A percentile compares a stretch with the other conserved stretches of the same genome.
Evolutionary conservation across 140 eudicot genomes (phyloP).

Genomic region (Flaveria floridana): DNA sequence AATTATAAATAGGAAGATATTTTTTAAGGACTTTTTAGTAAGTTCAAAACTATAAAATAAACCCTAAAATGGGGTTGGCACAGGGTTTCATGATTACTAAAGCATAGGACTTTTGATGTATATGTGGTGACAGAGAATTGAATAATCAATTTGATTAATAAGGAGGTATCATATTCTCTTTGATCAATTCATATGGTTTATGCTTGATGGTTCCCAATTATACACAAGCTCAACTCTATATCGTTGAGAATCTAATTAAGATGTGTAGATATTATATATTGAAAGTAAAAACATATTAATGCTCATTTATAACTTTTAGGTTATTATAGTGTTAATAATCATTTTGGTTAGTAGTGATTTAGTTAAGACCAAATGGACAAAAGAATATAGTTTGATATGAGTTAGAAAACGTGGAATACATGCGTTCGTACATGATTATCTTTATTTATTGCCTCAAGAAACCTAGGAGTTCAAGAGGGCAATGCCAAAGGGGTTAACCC

Average conservation of each 20-base stretch:
- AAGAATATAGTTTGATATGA: too few relatives aligned
- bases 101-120: conserved; percentile 9
- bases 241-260: not conserved
- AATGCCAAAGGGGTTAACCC: too few relatives aligned
- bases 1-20: too few relatives aligned
- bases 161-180: conserved; percentile 1
- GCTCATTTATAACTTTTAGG: too few relatives aligned
- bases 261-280: too few relatives aligned
- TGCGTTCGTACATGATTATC: too few relatives aligned
- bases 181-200: not conserved
- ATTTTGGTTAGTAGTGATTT: too few relatives aligned
- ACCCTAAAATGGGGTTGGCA: conserved; percentile 20
- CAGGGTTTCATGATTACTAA: conserved; percentile 10
- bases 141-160: conserved; percentile 21
- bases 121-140: conserved; percentile 20
- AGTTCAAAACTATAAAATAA: not conserved
- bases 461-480: too few relatives aligned
- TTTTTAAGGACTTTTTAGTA: not conserved
- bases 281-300: not conserved
- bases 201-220: not conserved
- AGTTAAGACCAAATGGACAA: too few relatives aligned
- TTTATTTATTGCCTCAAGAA: too few relatives aligned
- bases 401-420: too few relatives aligned
- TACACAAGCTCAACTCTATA: not conserved
- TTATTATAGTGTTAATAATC: too few relatives aligned